Percentiles rank a stretch among this genome's conserved stretches.
Conservation (phyloP, 1,284 basidiomycete genomes). For the Marasmius sp. region DNA sequence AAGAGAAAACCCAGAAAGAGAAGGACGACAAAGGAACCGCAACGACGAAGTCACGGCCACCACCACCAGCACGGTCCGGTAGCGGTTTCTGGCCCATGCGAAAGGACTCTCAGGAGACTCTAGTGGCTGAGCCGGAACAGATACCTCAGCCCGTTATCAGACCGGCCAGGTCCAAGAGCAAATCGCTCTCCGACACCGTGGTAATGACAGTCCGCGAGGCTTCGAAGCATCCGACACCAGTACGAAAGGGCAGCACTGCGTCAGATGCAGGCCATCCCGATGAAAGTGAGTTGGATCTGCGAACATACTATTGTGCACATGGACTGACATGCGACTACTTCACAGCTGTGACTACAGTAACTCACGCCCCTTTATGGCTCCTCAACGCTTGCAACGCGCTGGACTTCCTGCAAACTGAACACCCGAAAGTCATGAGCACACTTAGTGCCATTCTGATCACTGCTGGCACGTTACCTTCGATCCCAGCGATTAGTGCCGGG, state of each 20-base stretch:
- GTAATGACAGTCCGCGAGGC: not conserved
- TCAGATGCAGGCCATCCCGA: not conserved
- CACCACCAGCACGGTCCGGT: constrained; percentile 17
- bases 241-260: not conserved
- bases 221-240: not conserved
- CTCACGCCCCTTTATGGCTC: constrained; percentile 70
- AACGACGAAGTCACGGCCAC: constrained; percentile 10
- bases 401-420: constrained; percentile 69
- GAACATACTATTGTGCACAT: not conserved
- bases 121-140: constrained; percentile 10
- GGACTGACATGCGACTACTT: not conserved
- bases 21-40: not conserved
- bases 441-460: constrained; percentile 75
- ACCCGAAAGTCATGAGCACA: constrained; percentile 73
- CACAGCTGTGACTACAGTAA: constrained; percentile 48
- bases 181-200: not conserved
- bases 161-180: not conserved
- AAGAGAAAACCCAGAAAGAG: constrained; percentile 10
- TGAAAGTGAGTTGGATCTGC: constrained; percentile 9
- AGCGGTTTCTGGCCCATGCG: constrained; percentile 26
- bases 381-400: constrained; percentile 72
- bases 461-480: constrained; percentile 66
- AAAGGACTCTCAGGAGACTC: constrained; percentile 25
- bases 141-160: not conserved
- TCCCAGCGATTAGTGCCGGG: constrained; percentile 64